Percentiles rank a stretch among this genome's conserved stretches.
phyloP scores from a whole-genome alignment of 23 red algal genomes.

The Pyropia haitanensis region DNA sequence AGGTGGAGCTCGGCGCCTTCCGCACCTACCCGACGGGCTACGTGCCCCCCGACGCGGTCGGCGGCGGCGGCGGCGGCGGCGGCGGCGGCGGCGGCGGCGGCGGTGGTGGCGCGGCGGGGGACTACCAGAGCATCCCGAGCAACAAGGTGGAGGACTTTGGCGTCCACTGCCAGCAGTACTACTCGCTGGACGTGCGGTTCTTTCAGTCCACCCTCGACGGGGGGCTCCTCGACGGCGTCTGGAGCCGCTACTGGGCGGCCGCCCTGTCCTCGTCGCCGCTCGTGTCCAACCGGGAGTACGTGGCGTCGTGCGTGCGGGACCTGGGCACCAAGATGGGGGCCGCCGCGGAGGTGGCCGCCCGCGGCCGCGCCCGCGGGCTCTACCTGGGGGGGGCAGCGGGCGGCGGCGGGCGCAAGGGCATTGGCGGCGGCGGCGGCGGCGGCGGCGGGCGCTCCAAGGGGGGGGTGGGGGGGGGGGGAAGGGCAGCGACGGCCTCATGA shows the following conservation, averaged over 20 bases:
- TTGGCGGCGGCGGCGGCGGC: conserved; percentile 8
- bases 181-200: conserved; percentile 68
- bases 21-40: conserved; percentile 78
- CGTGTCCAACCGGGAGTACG: conserved; percentile 56
- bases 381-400: conserved; percentile 19
- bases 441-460: conserved; percentile 26
- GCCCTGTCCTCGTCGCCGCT: conserved; percentile 68
- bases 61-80: neutral
- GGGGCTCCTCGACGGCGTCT: conserved; percentile 48
- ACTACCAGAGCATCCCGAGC: conserved; percentile 88
- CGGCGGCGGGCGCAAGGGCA: conserved; percentile 23
- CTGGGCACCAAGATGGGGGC: conserved; percentile 47
- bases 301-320: conserved; percentile 66
- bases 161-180: conserved; percentile 76
- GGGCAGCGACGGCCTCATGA: conserved; percentile 13
- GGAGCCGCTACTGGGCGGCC: conserved; percentile 87
- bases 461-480: neutral
- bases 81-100: neutral
- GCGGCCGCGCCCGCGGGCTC: neutral
- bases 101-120: conserved; percentile 4
- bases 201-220: conserved; percentile 85
- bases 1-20: conserved; percentile 92
- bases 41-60: conserved; percentile 29
- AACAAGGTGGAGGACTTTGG: conserved; percentile 95
- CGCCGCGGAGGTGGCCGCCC: conserved; percentile 4